Evolutionary conservation across 768 basidiomycete genomes (phyloP).

Genomic region (Brasilioporus rufonigricans): DNA sequence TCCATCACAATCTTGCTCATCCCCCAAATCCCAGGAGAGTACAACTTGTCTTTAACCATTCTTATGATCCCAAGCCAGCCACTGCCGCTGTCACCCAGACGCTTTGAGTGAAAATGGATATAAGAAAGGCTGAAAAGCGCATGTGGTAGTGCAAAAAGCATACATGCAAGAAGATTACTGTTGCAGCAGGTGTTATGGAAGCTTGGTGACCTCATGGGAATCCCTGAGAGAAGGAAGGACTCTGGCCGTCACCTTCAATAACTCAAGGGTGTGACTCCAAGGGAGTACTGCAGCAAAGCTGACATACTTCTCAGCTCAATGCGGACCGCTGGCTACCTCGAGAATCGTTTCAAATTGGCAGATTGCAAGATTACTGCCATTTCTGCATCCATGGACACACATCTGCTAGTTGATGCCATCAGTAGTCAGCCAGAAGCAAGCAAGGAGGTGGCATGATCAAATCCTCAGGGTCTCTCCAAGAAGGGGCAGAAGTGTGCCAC

Average conservation of each 20-base stretch:
- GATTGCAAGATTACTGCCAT: not conserved
- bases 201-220: slow-evolving; percentile 51
- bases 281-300: slow-evolving; percentile 3
- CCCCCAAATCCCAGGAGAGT: slow-evolving; percentile 60
- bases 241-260: slow-evolving; percentile 14
- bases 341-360: too few relatives aligned
- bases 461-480: slow-evolving; percentile 56
- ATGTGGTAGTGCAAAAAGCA: too few relatives aligned
- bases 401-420: slow-evolving; percentile 8
- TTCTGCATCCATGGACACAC: slow-evolving; percentile 18
- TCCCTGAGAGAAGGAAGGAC: slow-evolving; percentile 21
- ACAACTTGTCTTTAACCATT: too few relatives aligned
- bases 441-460: slow-evolving; percentile 12
- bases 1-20: slow-evolving; percentile 47
- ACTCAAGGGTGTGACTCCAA: not conserved
- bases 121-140: too few relatives aligned
- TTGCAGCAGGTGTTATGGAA: too few relatives aligned
- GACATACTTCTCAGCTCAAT: slow-evolving; percentile 14
- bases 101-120: too few relatives aligned
- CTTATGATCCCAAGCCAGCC: too few relatives aligned
- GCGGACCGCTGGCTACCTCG: slow-evolving; percentile 18
- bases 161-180: too few relatives aligned
- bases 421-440: slow-evolving; percentile 13
- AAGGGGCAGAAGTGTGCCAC: slow-evolving; percentile 74
- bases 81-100: too few relatives aligned